phyloP scores from a whole-genome alignment of 768 basidiomycete genomes.

The Pisolithus microcarpus region DNA sequence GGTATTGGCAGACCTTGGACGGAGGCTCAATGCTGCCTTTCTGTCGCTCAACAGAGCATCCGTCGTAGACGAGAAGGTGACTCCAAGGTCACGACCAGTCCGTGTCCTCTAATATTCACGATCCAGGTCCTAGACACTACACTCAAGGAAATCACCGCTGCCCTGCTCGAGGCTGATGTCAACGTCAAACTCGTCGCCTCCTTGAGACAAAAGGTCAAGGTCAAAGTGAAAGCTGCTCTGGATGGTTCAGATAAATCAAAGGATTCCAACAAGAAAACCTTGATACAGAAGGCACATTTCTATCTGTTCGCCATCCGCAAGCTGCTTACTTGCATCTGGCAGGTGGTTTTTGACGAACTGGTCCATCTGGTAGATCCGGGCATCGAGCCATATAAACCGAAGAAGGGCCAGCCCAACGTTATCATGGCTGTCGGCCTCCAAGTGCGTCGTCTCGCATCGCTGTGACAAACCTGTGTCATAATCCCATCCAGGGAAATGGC shows the following conservation, averaged over 20 bases:
- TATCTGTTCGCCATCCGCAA: background rate
- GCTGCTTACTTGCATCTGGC: slow-evolving; percentile 10
- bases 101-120: slow-evolving; percentile 7
- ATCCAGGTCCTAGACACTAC: slow-evolving; percentile 84
- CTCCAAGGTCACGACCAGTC: slow-evolving; percentile 10
- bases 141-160: slow-evolving; percentile 91
- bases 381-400: slow-evolving; percentile 91
- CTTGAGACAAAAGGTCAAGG: slow-evolving; percentile 82
- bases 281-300: slow-evolving; percentile 77
- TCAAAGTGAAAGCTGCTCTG: slow-evolving; percentile 76
- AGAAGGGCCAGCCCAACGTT: slow-evolving; percentile 89
- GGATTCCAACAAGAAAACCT: slow-evolving; percentile 74
- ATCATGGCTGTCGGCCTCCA: slow-evolving; percentile 98
- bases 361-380: slow-evolving; percentile 94
- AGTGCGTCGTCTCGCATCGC: slow-evolving; percentile 36
- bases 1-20: slow-evolving; percentile 95
- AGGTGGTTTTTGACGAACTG: slow-evolving; percentile 97
- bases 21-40: slow-evolving; percentile 88
- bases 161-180: slow-evolving; percentile 92
- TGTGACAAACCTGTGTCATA: slow-evolving; percentile 1
- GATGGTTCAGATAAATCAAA: slow-evolving; percentile 70
- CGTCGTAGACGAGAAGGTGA: slow-evolving; percentile 86
- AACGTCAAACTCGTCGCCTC: slow-evolving; percentile 94
- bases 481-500: slow-evolving; percentile 70
- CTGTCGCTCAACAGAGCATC: slow-evolving; percentile 82